Evolutionary conservation across 441 rosid species (phyloP), one percentile per base, ranked within the genome.

Genomic region (Populus trichocarpa): DNA sequence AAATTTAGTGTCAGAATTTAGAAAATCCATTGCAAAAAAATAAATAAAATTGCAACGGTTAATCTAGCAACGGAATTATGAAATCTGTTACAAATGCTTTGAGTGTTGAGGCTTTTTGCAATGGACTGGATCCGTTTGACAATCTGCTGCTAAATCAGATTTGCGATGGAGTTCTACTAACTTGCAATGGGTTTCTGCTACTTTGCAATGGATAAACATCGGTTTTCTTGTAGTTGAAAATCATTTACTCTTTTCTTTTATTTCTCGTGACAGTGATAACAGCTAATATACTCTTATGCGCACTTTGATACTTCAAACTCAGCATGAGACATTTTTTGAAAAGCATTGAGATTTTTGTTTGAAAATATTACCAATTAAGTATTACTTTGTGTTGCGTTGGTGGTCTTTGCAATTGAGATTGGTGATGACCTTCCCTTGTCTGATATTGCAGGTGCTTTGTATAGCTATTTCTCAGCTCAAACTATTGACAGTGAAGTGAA

Each of bases 391-490:
- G 38, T 10, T 66, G 38, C 20, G 10, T 14, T 46, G 33, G 7
- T 33, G 10, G 11, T 26, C 6, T 30, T 28, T 50, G 14, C 25
- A 26, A 33, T 32, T 10, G 33, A 30, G 25, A 36, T 25, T 76
- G 57, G 26, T 70, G 38, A 8, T 57, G 38, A 6, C 35, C 57
- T 18, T 22, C 11, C 67, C 10, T 33, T 70, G 35, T 10, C 68
- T 4, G 20, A 33, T 32, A 40, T 6, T 70, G 70, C 75, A 77
- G 84, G 81, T 74, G n/a, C 33, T 74, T 81, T 20, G 28, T 6
- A 5, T 25, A 9, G 22, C 57, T n/a, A 9, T 69, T 33, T 57
- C 33, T 70, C 14, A 10, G 22, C 36, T 20, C 22, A 66, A 72
- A 38, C 71, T 59, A 59, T 33, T 36, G 33, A 69, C 14, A 46